These are phyloP conservation scores for Solanum habrochaites DNA, from an alignment of 257 asterid species.

Conservation along the genomic window DNA sequence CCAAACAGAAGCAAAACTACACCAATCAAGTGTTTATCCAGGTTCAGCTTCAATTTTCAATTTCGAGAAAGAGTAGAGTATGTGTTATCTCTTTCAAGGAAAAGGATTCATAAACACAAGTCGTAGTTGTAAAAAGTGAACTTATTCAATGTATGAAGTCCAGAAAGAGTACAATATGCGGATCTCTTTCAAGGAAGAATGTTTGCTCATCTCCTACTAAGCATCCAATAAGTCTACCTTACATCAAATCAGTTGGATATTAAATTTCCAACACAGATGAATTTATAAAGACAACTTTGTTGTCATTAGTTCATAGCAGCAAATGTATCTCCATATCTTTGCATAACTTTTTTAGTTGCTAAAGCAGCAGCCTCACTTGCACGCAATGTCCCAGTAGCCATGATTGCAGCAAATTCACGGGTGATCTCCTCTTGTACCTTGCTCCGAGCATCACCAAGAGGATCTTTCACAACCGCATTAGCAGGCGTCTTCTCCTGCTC, in stretches of 20 bases:
- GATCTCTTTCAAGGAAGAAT: neutral
- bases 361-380: constrained; percentile 97
- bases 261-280: neutral
- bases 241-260: neutral
- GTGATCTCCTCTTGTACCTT: constrained; percentile 82
- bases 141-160: neutral
- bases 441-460: constrained; percentile 70
- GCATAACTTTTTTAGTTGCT: constrained; percentile 88
- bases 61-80: neutral
- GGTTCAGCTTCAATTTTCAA: neutral
- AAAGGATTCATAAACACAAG: neutral
- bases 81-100: neutral
- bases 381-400: constrained; percentile 83
- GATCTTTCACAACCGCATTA: neutral
- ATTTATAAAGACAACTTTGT: neutral
- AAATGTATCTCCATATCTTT: constrained; percentile 47
- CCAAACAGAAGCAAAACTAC: neutral
- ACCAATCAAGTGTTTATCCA: neutral
- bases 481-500: neutral
- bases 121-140: neutral
- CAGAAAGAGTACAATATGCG: neutral
- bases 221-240: neutral
- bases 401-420: constrained; percentile 72
- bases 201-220: neutral
- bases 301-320: constrained; percentile 20